A percentile compares a stretch with the other conserved stretches of the same genome.
phyloP scores from a whole-genome alignment of 139 green algal species.

The Parachlorella kessleri region DNA sequence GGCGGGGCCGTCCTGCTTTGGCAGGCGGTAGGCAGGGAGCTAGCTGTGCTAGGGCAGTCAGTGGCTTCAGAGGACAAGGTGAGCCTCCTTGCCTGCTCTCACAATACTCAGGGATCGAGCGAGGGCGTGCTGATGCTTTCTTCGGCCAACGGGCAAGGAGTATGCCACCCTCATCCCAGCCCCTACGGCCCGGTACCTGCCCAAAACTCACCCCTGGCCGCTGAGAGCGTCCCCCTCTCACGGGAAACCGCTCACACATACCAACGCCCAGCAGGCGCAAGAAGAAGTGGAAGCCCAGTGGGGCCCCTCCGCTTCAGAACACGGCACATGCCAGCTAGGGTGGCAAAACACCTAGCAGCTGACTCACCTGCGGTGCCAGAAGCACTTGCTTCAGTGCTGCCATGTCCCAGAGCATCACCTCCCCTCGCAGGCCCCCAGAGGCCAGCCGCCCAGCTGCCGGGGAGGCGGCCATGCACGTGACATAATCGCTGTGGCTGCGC shows the following conservation, averaged over 20 bases:
- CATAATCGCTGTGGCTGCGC: constrained; percentile 43
- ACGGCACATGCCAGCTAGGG: too few relatives aligned
- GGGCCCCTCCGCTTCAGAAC: too few relatives aligned
- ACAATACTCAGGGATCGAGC: too few relatives aligned
- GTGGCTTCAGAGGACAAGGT: too few relatives aligned
- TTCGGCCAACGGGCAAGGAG: too few relatives aligned
- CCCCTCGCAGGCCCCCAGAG: constrained; percentile 43
- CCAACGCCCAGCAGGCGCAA: too few relatives aligned
- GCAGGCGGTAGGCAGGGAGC: too few relatives aligned
- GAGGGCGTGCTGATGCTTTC: too few relatives aligned
- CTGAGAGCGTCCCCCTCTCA: not conserved
- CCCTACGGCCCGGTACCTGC: not conserved
- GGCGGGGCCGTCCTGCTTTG: not conserved
- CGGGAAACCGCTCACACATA: too few relatives aligned
- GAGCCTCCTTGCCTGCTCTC: too few relatives aligned
- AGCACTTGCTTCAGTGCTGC: not conserved
- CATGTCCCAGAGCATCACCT: constrained; percentile 55
- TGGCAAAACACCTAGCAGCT: not conserved
- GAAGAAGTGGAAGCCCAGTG: too few relatives aligned
- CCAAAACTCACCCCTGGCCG: not conserved
- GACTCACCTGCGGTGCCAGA: not conserved
- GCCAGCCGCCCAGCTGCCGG: constrained; percentile 8
- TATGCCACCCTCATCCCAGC: not conserved
- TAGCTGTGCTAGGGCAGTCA: too few relatives aligned
- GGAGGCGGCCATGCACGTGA: constrained; percentile 39